Evolutionary conservation across 2,329 filamentous ascomycete species (phyloP), one percentile per base, ranked within the genome.

Genomic region (Penicillium carneum): DNA sequence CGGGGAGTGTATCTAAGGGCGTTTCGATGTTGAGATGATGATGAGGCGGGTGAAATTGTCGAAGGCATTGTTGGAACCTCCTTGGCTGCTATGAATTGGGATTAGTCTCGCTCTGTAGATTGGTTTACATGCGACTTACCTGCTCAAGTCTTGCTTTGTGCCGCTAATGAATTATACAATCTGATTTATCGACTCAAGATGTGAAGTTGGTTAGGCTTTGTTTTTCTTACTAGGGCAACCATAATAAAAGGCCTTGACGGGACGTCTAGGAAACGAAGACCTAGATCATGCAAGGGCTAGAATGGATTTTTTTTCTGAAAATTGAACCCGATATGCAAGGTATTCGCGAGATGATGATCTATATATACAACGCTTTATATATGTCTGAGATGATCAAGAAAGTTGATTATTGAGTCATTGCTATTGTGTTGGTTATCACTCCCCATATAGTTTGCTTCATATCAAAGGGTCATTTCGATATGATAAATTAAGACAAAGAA

Each of bases 1-100:
- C 20, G 54, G 4, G 50, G 12, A 5, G 46, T 39, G 53, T 50
- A 61, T 47, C 59, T 63, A 34, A 41, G 59, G 20, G 26, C 54
- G 0, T 31, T 23, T 36, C 16, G 50, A 14, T 7, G 46, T n/a
- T 48, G 26, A 14, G 33, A 39, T 20, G 23, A 45, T 29, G 14
- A 43, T 6, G 38, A n/a, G 3, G 10, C 47, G 4, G 41, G 23
- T 47, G 41, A 34, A 11, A 46, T 46, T 8, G 9, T 47, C 1
- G 41, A 47, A 18, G 56, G 56, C 56, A 59, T 59, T 59, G 9
- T 29, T 53, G 31, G 33, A 26, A 8, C 12, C 16, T 20, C n/a
- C 16, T 46, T n/a, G 31, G 2, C 39, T 53, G 26, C n/a, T 29
- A 33, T n/a, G 23, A 16, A 12, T n/a, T n/a, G 18, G 18, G 10